These are phyloP conservation scores for Thalassiosira exigua DNA, from an alignment of 352 stramenopile genomes.

Conservation along the genomic window DNA sequence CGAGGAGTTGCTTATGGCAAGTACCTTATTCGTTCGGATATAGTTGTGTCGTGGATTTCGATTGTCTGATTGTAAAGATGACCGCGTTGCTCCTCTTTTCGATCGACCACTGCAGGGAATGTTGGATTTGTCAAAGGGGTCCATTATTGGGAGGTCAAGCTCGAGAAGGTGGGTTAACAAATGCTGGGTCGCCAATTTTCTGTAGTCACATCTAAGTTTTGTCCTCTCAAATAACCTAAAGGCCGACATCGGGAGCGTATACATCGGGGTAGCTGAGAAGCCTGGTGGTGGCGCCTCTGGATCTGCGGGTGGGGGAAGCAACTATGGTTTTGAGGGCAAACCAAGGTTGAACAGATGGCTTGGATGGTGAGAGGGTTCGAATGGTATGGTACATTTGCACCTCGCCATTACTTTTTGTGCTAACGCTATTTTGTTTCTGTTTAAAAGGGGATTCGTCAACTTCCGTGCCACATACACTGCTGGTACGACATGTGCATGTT, in stretches of 20 bases:
- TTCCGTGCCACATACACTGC: constrained; percentile 91
- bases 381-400: not conserved
- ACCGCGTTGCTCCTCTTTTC: no score
- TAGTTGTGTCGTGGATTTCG: no score
- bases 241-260: constrained; percentile 97
- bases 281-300: constrained; percentile 48
- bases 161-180: no score
- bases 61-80: no score
- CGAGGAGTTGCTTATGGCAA: constrained; percentile 78
- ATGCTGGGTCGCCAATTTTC: no score
- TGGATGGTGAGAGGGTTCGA: constrained; percentile 48
- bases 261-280: constrained; percentile 95
- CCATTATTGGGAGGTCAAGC: constrained; percentile 98
- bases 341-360: constrained; percentile 65
- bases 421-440: not conserved
- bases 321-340: constrained; percentile 58
- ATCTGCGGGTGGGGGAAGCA: constrained; percentile 43
- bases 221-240: no score
- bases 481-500: no score
- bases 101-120: no score
- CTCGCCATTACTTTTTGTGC: not conserved
- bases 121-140: constrained; percentile 89
- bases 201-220: no score
- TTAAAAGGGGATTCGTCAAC: constrained; percentile 95
- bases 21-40: no score